A percentile compares a stretch with the other conserved stretches of the same genome.
phyloP scores from a whole-genome alignment of 2,329 filamentous ascomycete species.

The Beauveria bassiana region DNA sequence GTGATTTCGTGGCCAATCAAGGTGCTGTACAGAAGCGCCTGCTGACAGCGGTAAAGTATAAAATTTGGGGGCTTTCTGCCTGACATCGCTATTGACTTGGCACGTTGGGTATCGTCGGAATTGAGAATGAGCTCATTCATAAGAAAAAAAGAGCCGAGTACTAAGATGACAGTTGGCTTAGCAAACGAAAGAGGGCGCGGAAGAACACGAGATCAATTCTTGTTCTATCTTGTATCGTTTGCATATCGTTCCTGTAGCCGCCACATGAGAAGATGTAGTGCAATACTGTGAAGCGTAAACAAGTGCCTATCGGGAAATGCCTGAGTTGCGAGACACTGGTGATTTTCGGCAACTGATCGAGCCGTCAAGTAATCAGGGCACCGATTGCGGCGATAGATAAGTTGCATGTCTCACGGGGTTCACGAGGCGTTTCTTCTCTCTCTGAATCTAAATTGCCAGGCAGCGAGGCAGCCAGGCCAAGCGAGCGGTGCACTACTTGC shows the following conservation, averaged over 20 bases:
- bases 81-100: neutral
- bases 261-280: neutral
- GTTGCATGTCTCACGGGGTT: neutral
- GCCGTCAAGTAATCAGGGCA: neutral
- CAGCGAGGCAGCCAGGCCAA: neutral
- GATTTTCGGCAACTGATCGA: neutral
- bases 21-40: neutral
- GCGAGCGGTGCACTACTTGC: neutral
- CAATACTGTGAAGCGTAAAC: neutral
- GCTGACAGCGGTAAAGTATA: neutral
- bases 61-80: neutral
- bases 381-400: too few relatives aligned
- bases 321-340: neutral
- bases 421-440: neutral
- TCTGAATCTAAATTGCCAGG: neutral
- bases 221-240: neutral
- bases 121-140: neutral
- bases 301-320: neutral
- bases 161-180: neutral
- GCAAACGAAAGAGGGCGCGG: too few relatives aligned
- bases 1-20: neutral
- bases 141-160: too few relatives aligned
- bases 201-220: neutral
- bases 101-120: neutral
- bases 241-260: too few relatives aligned